Base-by-base conservation (phyloP, 345 rosid species). In the Citrus inodora region DNA sequence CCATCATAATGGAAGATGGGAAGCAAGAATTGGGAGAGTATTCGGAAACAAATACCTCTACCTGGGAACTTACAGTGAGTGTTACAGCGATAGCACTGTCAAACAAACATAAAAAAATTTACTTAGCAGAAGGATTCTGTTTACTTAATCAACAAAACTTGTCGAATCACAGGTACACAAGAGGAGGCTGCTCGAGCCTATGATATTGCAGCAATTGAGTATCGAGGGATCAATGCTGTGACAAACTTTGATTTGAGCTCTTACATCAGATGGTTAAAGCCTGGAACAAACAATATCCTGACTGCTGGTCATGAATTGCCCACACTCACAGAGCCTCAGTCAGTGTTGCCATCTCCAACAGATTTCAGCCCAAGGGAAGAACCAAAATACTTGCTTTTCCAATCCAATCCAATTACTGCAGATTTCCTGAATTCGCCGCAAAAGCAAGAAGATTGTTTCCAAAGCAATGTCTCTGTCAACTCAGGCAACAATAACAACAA, bases 1-100 rank as follows among this genome's bases (percentile, higher is more conserved):
- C 80, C 94, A 89, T 71, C 90, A 91, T 60, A 91, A 91, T 70
- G 92, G 94, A 53, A 85, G 91, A 84, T 91, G 94, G 94, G 94
- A 91, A 82, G 94, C 92, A 63, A 87, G 94, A 73, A 91, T 91
- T 46, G 92, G 92, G 37, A 84, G 94, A 83, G 91, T 88, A 63
- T 91, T 91, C 6, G 92, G 94, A 62, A 89, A 88, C 88, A 89
- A 91, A 77, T 91, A 89, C 78, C 90, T 89, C 48, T 91, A 91
- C 75, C 91, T 91, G 56, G 94, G 94, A 72, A 91, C 94, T 58
- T 89, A 91, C 88, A 64, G 94, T 91, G 80, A 85, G 90, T 81
- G 37, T 7, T 53, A 28, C 51, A 19, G 10, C n/a, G 1, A 46
- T 24, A 69, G 9, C 28, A 28, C 19, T 46, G 3, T 27, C 60